Conservation (phyloP, 2,329 filamentous ascomycete genomes). For the Passalora sequoiae region DNA sequence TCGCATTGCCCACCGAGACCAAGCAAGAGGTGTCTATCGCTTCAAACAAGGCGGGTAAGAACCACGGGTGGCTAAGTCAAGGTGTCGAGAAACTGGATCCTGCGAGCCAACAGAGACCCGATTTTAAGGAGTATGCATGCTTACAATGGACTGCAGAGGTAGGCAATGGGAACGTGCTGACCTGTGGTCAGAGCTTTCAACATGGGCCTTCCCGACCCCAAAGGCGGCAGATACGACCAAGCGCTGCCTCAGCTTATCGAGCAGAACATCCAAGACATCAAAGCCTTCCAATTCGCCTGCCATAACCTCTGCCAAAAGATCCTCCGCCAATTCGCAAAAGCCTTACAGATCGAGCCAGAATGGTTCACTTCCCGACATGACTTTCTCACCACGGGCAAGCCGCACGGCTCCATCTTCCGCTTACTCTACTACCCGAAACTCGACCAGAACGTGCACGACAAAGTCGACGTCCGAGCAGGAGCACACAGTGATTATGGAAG, state of each 20-base stretch:
- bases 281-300: slow-evolving; percentile 64
- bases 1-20: slow-evolving; percentile 62
- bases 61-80: slow-evolving; percentile 85
- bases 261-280: slow-evolving; percentile 56
- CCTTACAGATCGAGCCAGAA: slow-evolving; percentile 52
- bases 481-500: slow-evolving; percentile 84
- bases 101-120: slow-evolving; percentile 63
- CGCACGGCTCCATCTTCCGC: slow-evolving; percentile 49
- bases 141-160: too few relatives aligned
- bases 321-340: slow-evolving; percentile 70
- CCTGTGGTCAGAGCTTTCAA: slow-evolving; percentile 94
- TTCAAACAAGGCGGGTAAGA: slow-evolving; percentile 56
- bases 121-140: slow-evolving; percentile 74
- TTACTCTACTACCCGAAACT: slow-evolving; percentile 47
- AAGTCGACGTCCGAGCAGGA: slow-evolving; percentile 71
- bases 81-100: slow-evolving; percentile 85
- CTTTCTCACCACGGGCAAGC: slow-evolving; percentile 36
- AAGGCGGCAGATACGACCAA: slow-evolving; percentile 68
- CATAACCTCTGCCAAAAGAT: slow-evolving; percentile 67
- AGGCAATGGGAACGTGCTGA: too few relatives aligned
- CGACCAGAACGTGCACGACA: slow-evolving; percentile 7
- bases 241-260: slow-evolving; percentile 64
- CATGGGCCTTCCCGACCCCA: slow-evolving; percentile 65
- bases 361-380: slow-evolving; percentile 62
- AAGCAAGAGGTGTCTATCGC: slow-evolving; percentile 72